Evolutionary conservation across 805 yeast species (phyloP).

Genomic region (Metschnikowia koreensis): DNA sequence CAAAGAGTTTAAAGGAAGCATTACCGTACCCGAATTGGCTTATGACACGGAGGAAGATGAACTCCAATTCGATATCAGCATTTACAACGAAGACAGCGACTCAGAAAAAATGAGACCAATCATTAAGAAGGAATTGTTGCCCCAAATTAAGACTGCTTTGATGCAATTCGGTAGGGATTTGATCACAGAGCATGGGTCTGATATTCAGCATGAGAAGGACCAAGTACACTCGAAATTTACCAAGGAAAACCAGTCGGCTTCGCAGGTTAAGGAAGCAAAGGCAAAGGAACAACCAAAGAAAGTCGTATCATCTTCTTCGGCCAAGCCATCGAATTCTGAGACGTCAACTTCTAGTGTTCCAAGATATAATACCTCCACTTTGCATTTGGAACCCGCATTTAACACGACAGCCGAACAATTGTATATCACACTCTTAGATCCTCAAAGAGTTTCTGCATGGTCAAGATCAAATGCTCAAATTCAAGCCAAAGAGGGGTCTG

Average conservation of each 20-base stretch:
- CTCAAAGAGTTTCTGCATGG: conserved; percentile 86
- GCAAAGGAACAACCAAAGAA: conserved; percentile 2
- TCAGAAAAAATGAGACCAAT: conserved; percentile 53
- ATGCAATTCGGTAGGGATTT: conserved; percentile 73
- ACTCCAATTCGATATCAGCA: conserved; percentile 75
- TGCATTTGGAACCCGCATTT: conserved; percentile 76
- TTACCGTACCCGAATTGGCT: conserved; percentile 87
- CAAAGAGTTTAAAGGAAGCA: conserved; percentile 59
- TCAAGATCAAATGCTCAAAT: conserved; percentile 69
- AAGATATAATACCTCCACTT: conserved; percentile 75
- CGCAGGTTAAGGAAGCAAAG: conserved; percentile 3
- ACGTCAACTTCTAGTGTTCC: conserved; percentile 34
- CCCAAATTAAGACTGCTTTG: conserved; percentile 62
- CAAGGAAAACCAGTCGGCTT: conserved; percentile 46
- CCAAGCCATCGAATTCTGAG: conserved; percentile 7
- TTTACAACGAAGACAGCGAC: conserved; percentile 51
- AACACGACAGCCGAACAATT: conserved; percentile 86
- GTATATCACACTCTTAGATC: conserved; percentile 72
- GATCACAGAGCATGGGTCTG: conserved; percentile 72
- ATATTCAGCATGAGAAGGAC: conserved; percentile 71
- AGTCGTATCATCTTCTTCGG: conserved; percentile 8
- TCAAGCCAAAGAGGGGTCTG: conserved; percentile 53
- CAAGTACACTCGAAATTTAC: conserved; percentile 40
- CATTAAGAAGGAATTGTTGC: conserved; percentile 55
- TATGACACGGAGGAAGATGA: conserved; percentile 87